These are phyloP conservation scores for Bryoglossum gracile DNA, from an alignment of 495 filamentous ascomycete genomes.

Conservation along the genomic window DNA sequence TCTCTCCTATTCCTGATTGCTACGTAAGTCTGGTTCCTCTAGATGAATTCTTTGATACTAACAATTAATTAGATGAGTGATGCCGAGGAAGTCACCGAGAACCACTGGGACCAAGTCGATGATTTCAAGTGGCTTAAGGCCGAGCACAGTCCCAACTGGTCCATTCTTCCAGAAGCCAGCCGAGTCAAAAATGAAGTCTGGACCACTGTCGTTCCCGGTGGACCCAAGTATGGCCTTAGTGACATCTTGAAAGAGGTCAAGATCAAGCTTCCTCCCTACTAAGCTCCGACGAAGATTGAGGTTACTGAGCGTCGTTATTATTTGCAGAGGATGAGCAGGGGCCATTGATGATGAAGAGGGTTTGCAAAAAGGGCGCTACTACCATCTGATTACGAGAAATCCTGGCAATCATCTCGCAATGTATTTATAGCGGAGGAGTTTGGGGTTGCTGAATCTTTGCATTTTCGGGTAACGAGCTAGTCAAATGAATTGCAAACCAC, in stretches of 20 bases:
- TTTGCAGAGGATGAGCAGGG: too few relatives aligned
- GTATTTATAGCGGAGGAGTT: slow-evolving; percentile 18
- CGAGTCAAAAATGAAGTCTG: slow-evolving; percentile 59
- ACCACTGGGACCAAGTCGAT: slow-evolving; percentile 83
- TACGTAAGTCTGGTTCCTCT: slow-evolving; percentile 48
- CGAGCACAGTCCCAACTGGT: slow-evolving; percentile 86
- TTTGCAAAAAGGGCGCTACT: too few relatives aligned
- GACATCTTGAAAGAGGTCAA: slow-evolving; percentile 65
- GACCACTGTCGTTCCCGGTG: slow-evolving; percentile 60
- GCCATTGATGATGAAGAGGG: too few relatives aligned
- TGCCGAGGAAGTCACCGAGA: slow-evolving; percentile 31
- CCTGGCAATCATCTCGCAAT: too few relatives aligned
- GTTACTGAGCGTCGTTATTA: too few relatives aligned
- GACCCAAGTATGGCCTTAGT: slow-evolving; percentile 52
- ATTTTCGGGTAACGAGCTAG: too few relatives aligned
- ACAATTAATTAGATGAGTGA: slow-evolving; percentile 16
- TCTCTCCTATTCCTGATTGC: slow-evolving; percentile 61
- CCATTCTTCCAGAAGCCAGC: slow-evolving; percentile 51
- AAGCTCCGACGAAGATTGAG: too few relatives aligned
- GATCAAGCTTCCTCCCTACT: too few relatives aligned
- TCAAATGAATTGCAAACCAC: too few relatives aligned
- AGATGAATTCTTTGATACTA: neutral
- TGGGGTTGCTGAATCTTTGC: neutral
- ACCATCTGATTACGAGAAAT: too few relatives aligned
- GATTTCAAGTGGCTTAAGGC: slow-evolving; percentile 96